Conservation (phyloP, 2,329 filamentous ascomycete species). For the Trichoderma lentiforme region DNA sequence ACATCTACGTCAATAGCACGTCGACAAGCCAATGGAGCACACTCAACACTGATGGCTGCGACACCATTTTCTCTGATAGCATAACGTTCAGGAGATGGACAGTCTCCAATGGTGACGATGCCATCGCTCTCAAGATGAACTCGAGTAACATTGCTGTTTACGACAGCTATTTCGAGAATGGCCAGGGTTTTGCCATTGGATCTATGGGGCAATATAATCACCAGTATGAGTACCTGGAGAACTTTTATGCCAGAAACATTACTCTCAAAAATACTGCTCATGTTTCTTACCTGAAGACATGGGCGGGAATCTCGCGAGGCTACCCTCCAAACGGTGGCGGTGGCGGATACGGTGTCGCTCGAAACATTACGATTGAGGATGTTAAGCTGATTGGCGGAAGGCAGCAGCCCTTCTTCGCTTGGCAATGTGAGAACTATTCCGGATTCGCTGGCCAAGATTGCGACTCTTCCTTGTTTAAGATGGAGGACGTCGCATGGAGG, state of each 20-base stretch:
- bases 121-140: slow-evolving; percentile 54
- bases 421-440: slow-evolving; percentile 37
- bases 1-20: slow-evolving; percentile 54
- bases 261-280: slow-evolving; percentile 44
- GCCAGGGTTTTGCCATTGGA: slow-evolving; percentile 54
- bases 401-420: slow-evolving; percentile 32
- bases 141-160: slow-evolving; percentile 51
- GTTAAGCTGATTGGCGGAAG: slow-evolving; percentile 28
- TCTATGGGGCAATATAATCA: slow-evolving; percentile 54
- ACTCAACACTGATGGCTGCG: slow-evolving; percentile 43
- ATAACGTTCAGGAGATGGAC: slow-evolving; percentile 50
- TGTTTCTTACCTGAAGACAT: slow-evolving; percentile 56
- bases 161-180: slow-evolving; percentile 47
- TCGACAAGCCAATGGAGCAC: slow-evolving; percentile 32
- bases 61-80: slow-evolving; percentile 51
- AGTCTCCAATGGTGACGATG: slow-evolving; percentile 52
- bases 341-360: slow-evolving; percentile 46
- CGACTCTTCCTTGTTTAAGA: slow-evolving; percentile 33
- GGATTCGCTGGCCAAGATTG: slow-evolving; percentile 34
- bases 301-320: slow-evolving; percentile 50
- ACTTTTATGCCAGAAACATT: slow-evolving; percentile 47
- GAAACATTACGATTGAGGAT: slow-evolving; percentile 33
- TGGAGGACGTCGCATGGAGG: slow-evolving; percentile 29
- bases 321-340: slow-evolving; percentile 58
- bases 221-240: slow-evolving; percentile 47